A percentile compares a stretch with the other conserved stretches of the same genome.
These are phyloP conservation scores for Saturnispora diversa DNA, from an alignment of 805 yeast genomes.

Conservation along the genomic window DNA sequence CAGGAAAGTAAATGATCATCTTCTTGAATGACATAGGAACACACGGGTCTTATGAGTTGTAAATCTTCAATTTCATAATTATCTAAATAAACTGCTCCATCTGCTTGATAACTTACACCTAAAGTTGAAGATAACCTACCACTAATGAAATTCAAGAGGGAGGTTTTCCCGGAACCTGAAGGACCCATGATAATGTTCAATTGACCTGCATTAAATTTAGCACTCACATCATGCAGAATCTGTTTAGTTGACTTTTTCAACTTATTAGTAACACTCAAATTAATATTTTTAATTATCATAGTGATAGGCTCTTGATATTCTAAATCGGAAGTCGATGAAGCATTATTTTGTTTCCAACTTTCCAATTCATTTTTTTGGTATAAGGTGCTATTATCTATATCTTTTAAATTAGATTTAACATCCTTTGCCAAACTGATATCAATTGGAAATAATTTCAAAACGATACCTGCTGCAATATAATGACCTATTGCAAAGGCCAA, in stretches of 20 bases:
- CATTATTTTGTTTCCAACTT: no score
- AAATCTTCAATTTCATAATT: slow-evolving; percentile 22
- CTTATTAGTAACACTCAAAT: slow-evolving; percentile 20
- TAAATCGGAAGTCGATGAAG: neutral
- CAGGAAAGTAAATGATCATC: slow-evolving; percentile 65
- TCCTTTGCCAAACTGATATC: slow-evolving; percentile 44
- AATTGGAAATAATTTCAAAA: slow-evolving; percentile 41
- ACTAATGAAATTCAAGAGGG: slow-evolving; percentile 55
- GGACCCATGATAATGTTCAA: slow-evolving; percentile 76
- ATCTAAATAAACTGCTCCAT: slow-evolving; percentile 41
- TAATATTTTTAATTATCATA: slow-evolving; percentile 18
- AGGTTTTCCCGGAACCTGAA: slow-evolving; percentile 72
- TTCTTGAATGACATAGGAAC: slow-evolving; percentile 78
- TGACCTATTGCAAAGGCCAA: slow-evolving; percentile 54
- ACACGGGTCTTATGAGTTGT: slow-evolving; percentile 32
- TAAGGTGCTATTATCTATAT: slow-evolving; percentile 13
- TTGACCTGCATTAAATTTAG: slow-evolving; percentile 44
- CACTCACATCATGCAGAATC: slow-evolving; percentile 40
- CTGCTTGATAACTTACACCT: slow-evolving; percentile 23
- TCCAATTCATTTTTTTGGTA: neutral
- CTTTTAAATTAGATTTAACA: slow-evolving; percentile 14
- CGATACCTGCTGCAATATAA: slow-evolving; percentile 39
- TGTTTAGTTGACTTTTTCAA: slow-evolving; percentile 21
- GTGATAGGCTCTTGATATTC: slow-evolving; percentile 8
- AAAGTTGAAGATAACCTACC: slow-evolving; percentile 40